A percentile compares a stretch with the other conserved stretches of the same genome.
Conservation (phyloP, 2,329 filamentous ascomycete species). For the Scedosporium apiospermum region DNA sequence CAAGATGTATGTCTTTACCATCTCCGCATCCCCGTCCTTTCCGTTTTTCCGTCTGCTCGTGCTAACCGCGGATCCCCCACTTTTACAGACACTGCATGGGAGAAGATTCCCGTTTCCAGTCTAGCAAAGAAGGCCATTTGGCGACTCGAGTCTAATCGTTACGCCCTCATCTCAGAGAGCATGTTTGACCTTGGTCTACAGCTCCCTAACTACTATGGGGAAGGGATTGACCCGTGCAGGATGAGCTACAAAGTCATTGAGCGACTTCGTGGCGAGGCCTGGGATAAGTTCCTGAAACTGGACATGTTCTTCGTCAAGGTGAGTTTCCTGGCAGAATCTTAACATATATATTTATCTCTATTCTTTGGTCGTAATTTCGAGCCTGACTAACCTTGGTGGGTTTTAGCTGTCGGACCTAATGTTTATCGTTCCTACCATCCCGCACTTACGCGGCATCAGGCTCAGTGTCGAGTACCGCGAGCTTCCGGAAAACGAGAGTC, state of each 20-base stretch:
- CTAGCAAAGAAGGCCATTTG: conserved; percentile 51
- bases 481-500: conserved; percentile 40
- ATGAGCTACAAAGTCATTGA: conserved; percentile 34
- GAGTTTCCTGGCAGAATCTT: conserved; percentile 13
- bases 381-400: conserved; percentile 7
- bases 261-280: conserved; percentile 37
- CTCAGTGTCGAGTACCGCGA: conserved; percentile 52
- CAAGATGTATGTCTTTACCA: conserved; percentile 42
- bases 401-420: conserved; percentile 51
- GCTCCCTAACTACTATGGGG: conserved; percentile 41
- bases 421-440: conserved; percentile 44
- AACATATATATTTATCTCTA: neutral
- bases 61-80: neutral
- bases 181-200: conserved; percentile 44
- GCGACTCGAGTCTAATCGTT: conserved; percentile 47
- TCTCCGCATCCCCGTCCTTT: too few species aligned
- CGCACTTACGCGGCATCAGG: conserved; percentile 46
- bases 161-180: conserved; percentile 40
- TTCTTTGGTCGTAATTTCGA: neutral
- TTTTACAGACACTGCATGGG: conserved; percentile 46
- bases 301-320: conserved; percentile 63
- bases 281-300: conserved; percentile 43
- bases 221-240: conserved; percentile 30
- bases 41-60: neutral
- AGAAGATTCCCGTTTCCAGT: conserved; percentile 39